Base-by-base conservation (phyloP, 208 protist genomes). In the Trypanosoma cruzi region DNA sequence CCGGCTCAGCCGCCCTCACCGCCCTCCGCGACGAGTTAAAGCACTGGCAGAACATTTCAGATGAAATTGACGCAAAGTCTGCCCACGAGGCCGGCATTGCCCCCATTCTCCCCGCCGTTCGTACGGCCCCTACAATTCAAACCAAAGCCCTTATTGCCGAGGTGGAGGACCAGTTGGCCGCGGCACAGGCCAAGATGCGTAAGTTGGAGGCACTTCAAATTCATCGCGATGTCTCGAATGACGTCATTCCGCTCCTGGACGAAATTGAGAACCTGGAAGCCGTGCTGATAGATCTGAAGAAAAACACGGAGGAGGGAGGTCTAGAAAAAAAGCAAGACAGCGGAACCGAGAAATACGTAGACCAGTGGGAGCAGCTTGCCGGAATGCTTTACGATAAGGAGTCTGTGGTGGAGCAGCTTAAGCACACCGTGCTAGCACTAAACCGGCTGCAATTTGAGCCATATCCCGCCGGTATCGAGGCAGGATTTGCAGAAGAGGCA, bases 361-460 rank as follows among this genome's bases (percentile, higher is more conserved):
- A 95, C 62, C 75, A 78, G 64, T 95, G 86, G 85, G 90, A 93
- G 53, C 80, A 85, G 58, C 64, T 95, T 8, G 85, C 87, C 13
- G 83, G 81, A 4, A 81, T 83, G 42, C 69, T 93, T 29, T 95
- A 92, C 79, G 85, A 95, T 67, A 82, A 85, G 26, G 85, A 93
- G 62, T 67, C 75, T 10, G 59, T 54, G 65, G 82, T 85, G 26
- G 87, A 95, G 71, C 75, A 95, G 73, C 71, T 91, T 31, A 72
- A 80, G 54, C 81, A 84, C 70, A 85, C 68, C 10, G 42, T 95
- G 36, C 75, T 95, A 49, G 69, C 85, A 13, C 81, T 95, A 28
- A 95, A 95, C 66, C 83, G 85, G 29, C 73, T 95, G 18, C 90
- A 95, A 73, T 93, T 88, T 76, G 85, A 86, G 49, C 90, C 90